Conservation (phyloP, 805 yeast genomes). For the Metschnikowia anglica region DNA sequence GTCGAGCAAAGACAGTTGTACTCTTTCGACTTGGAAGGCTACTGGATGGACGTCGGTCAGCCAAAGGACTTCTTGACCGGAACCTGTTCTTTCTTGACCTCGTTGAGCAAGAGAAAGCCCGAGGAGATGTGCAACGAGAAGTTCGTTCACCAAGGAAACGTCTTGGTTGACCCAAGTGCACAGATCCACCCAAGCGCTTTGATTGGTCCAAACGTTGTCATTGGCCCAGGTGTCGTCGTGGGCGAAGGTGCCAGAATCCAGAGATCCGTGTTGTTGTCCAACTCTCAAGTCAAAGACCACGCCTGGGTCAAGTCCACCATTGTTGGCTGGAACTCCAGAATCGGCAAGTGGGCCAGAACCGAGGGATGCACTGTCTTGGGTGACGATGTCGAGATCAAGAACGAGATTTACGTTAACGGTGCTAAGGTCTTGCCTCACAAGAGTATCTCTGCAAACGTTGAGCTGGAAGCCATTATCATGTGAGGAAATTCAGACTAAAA, state of each 20-base stretch:
- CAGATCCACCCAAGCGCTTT: slow-evolving; percentile 88
- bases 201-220: slow-evolving; percentile 97
- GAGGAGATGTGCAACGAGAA: slow-evolving; percentile 64
- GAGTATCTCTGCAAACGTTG: slow-evolving; percentile 92
- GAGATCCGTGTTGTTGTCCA: slow-evolving; percentile 87
- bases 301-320: slow-evolving; percentile 97
- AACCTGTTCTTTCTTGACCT: slow-evolving; percentile 84
- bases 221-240: slow-evolving; percentile 93
- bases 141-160: slow-evolving; percentile 87
- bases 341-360: slow-evolving; percentile 98
- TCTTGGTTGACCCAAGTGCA: slow-evolving; percentile 91
- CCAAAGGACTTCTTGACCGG: slow-evolving; percentile 99
- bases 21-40: slow-evolving; percentile 97
- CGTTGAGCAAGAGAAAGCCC: slow-evolving; percentile 79
- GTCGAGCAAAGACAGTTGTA: slow-evolving; percentile 86
- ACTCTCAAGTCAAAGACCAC: slow-evolving; percentile 92
- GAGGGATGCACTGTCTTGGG: slow-evolving; percentile 98
- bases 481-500: slow-evolving; percentile 34
- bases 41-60: slow-evolving; percentile 99
- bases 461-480: slow-evolving; percentile 98
- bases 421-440: slow-evolving; percentile 99
- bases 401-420: slow-evolving; percentile 98
- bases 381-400: slow-evolving; percentile 98
- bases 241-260: slow-evolving; percentile 99
- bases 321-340: slow-evolving; percentile 98